These are phyloP conservation scores for Penicillium capsulatum DNA, from an alignment of 2,329 filamentous ascomycete genomes.

Conservation along the genomic window DNA sequence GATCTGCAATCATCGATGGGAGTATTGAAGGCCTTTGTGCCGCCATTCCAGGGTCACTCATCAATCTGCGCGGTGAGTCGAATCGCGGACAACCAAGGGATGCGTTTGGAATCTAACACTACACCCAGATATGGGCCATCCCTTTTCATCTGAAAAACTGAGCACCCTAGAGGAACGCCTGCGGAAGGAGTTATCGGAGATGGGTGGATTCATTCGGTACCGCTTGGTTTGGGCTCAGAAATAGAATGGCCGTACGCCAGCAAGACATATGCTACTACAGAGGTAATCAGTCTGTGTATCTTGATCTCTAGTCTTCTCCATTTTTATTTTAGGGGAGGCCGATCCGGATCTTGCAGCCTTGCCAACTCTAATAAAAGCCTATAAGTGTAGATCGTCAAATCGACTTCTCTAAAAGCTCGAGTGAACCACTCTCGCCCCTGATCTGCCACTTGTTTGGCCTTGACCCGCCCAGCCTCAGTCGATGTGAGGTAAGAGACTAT, in stretches of 20 bases:
- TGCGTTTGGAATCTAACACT: too few relatives aligned
- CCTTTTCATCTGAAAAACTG: too few relatives aligned
- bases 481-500: constrained; percentile 1
- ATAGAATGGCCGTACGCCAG: too few relatives aligned
- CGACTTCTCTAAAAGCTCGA: constrained; percentile 1
- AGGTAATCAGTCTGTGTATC: too few relatives aligned
- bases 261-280: too few relatives aligned
- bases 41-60: not conserved
- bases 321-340: too few relatives aligned
- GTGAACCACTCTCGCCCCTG: constrained; percentile 1
- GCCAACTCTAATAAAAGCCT: constrained; percentile 1
- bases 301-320: too few relatives aligned
- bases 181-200: not conserved
- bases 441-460: not conserved
- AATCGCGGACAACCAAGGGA: not conserved
- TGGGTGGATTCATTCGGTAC: too few relatives aligned
- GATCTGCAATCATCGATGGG: not conserved
- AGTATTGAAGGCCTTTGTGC: not conserved
- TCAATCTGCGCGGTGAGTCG: not conserved
- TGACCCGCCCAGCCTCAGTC: constrained; percentile 1
- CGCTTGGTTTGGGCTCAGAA: too few relatives aligned
- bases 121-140: too few relatives aligned
- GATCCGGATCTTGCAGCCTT: too few relatives aligned
- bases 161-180: not conserved
- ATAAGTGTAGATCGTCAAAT: constrained; percentile 2